Conservation (phyloP, 169 alveolate genomes). For the Neospora caninum region DNA sequence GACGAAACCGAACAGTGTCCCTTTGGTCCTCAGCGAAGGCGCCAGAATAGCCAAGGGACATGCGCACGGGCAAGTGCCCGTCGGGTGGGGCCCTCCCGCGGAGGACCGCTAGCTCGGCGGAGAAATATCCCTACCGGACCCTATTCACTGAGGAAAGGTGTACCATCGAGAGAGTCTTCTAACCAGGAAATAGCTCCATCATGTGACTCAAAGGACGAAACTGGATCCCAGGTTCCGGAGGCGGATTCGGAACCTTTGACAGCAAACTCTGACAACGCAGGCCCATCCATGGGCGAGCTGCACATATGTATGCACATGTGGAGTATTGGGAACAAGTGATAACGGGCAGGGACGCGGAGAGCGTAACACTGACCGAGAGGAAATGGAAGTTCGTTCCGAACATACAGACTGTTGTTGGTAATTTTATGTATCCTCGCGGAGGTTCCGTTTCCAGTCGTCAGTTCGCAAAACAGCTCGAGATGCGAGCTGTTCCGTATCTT, state of each 20-base stretch:
- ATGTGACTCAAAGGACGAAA: background rate
- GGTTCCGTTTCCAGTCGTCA: no score
- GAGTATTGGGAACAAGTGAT: background rate
- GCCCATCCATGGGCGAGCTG: constrained; percentile 53
- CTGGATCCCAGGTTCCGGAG: background rate
- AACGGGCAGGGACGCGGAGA: background rate
- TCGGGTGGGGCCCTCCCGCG: background rate
- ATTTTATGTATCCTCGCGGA: no score
- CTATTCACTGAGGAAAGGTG: background rate
- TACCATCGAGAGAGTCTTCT: background rate
- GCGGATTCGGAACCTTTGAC: background rate
- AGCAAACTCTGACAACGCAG: background rate
- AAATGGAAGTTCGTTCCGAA: no score
- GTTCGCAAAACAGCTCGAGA: no score
- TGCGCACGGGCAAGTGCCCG: background rate
- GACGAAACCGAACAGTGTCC: constrained; percentile 41
- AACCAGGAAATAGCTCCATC: background rate
- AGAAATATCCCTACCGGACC: background rate
- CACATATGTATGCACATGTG: constrained; percentile 54
- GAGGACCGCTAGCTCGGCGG: background rate
- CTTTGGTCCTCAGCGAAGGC: constrained; percentile 11
- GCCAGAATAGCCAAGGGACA: background rate
- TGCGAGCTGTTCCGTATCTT: no score
- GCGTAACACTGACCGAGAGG: background rate
- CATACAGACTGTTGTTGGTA: no score